These are phyloP conservation scores for Naematelia encephala DNA, from an alignment of 768 basidiomycete genomes.

Conservation along the genomic window DNA sequence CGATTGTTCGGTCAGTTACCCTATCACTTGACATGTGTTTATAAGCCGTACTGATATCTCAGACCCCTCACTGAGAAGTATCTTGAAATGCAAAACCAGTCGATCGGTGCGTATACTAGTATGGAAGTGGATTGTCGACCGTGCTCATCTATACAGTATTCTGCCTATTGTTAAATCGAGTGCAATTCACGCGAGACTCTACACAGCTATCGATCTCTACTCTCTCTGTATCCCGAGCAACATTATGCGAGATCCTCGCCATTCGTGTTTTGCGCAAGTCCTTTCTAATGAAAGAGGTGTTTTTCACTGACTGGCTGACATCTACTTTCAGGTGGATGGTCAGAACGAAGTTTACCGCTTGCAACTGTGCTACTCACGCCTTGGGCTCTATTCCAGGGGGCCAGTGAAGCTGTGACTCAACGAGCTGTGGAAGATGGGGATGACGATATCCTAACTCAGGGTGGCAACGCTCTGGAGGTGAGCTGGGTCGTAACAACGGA, in stretches of 20 bases:
- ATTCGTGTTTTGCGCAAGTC: slow-evolving; percentile 69
- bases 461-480: slow-evolving; percentile 83
- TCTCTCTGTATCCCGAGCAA: slow-evolving; percentile 70
- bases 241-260: slow-evolving; percentile 85
- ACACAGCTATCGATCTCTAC: slow-evolving; percentile 63
- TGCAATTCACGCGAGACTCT: slow-evolving; percentile 77
- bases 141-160: slow-evolving; percentile 57
- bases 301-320: background rate
- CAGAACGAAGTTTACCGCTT: slow-evolving; percentile 47
- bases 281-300: background rate
- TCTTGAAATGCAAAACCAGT: slow-evolving; percentile 70
- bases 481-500: slow-evolving; percentile 1
- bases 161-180: slow-evolving; percentile 79
- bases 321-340: slow-evolving; percentile 45
- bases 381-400: slow-evolving; percentile 50
- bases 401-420: slow-evolving; percentile 42
- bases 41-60: background rate
- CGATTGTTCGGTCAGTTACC: slow-evolving; percentile 59
- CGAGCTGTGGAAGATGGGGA: slow-evolving; percentile 46
- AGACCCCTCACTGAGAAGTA: slow-evolving; percentile 87
- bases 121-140: background rate
- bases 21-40: background rate
- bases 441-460: slow-evolving; percentile 52
- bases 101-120: slow-evolving; percentile 54
- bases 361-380: slow-evolving; percentile 48